Conservation (phyloP, 2,329 filamentous ascomycete genomes). For the Ceratocystis albifundus region DNA sequence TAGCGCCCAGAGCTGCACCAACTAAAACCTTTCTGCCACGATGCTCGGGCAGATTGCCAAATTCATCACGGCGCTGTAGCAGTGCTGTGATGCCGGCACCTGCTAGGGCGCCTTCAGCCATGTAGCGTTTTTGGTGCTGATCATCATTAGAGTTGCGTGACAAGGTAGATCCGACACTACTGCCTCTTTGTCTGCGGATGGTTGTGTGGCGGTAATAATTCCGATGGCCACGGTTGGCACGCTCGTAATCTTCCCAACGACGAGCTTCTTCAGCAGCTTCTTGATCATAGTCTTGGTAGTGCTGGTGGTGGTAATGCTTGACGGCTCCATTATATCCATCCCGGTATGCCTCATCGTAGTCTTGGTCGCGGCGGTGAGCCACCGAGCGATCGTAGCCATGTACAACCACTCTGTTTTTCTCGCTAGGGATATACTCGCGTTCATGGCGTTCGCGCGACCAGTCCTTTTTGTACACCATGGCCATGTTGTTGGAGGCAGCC, state of each 20-base stretch:
- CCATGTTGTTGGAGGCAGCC: constrained; percentile 26
- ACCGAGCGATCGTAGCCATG: constrained; percentile 19
- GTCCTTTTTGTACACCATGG: constrained; percentile 29
- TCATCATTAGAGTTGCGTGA: constrained; percentile 24
- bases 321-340: constrained; percentile 26
- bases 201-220: constrained; percentile 37
- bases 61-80: constrained; percentile 41
- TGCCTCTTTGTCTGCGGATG: constrained; percentile 34
- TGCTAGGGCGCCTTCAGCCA: constrained; percentile 54
- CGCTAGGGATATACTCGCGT: constrained; percentile 41
- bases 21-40: constrained; percentile 48
- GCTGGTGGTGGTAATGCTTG: constrained; percentile 30
- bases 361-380: constrained; percentile 34
- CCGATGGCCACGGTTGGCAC: constrained; percentile 33
- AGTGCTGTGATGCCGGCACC: constrained; percentile 52
- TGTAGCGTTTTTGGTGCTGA: constrained; percentile 46
- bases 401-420: constrained; percentile 15
- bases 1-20: constrained; percentile 50
- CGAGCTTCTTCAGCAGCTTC: constrained; percentile 24
- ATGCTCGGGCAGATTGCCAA: constrained; percentile 40
- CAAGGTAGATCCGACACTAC: constrained; percentile 32
- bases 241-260: constrained; percentile 34
- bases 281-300: constrained; percentile 29
- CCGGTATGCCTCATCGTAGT: constrained; percentile 38
- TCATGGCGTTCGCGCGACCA: constrained; percentile 34